Evolutionary conservation across 2,329 filamentous ascomycete genomes (phyloP).

Genomic region (Fusarium sublunatum): DNA sequence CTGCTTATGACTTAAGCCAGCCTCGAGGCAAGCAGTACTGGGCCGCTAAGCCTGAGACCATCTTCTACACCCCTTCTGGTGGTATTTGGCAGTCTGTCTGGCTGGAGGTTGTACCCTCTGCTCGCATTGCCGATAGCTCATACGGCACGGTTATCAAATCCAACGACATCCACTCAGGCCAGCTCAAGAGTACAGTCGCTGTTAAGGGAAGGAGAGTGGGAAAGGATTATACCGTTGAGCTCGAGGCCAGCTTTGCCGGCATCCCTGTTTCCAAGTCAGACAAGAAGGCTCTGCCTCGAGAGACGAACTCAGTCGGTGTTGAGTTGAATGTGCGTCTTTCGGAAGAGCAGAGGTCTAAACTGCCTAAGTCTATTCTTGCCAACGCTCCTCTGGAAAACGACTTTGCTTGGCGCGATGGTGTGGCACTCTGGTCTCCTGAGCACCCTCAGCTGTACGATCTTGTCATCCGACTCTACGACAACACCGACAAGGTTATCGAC

Average conservation of each 20-base stretch:
- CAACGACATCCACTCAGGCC: slow-evolving; percentile 63
- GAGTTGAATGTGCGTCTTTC: slow-evolving; percentile 62
- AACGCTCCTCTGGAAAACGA: slow-evolving; percentile 52
- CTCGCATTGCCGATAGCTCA: slow-evolving; percentile 65
- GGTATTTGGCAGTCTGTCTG: slow-evolving; percentile 70
- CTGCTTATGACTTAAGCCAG: slow-evolving; percentile 71
- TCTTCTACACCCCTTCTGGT: slow-evolving; percentile 68
- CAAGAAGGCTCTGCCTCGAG: slow-evolving; percentile 57
- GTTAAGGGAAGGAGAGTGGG: slow-evolving; percentile 62
- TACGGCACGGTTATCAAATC: slow-evolving; percentile 68
- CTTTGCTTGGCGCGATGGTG: slow-evolving; percentile 61
- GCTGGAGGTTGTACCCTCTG: slow-evolving; percentile 65
- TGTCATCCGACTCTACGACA: slow-evolving; percentile 62
- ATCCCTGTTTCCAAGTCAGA: slow-evolving; percentile 57
- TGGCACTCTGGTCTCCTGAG: slow-evolving; percentile 73
- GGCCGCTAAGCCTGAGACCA: slow-evolving; percentile 69
- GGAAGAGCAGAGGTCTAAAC: slow-evolving; percentile 52
- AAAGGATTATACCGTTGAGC: slow-evolving; percentile 60
- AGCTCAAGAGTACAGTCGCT: slow-evolving; percentile 62
- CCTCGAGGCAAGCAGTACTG: slow-evolving; percentile 76
- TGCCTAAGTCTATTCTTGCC: slow-evolving; percentile 52
- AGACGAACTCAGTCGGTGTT: slow-evolving; percentile 61
- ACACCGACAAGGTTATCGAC: slow-evolving; percentile 58
- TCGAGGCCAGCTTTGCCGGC: slow-evolving; percentile 65
- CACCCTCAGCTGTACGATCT: slow-evolving; percentile 68